Percentiles rank a stretch among this genome's conserved stretches.
Conservation (phyloP, 108 stramenopile genomes). For the Cyclotella distinguenda region DNA sequence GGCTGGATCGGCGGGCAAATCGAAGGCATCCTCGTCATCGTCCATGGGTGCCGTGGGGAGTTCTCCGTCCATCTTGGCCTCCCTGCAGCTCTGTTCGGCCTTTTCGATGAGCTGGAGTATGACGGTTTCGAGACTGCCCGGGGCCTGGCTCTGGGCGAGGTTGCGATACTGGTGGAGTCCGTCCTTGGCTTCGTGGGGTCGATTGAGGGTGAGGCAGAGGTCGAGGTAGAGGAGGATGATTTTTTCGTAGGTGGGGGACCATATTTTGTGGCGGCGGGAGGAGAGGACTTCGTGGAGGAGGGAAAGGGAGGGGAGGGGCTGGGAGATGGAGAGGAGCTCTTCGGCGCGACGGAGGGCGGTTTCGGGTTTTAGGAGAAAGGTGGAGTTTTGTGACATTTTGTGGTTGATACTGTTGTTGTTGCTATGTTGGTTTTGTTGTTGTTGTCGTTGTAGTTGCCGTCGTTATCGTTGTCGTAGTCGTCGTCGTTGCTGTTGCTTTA, state of each 20-base stretch:
- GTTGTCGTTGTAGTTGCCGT: no score
- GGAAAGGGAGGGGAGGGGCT: slow-evolving; percentile 63
- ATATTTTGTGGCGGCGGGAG: slow-evolving; percentile 81
- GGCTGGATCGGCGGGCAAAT: no score
- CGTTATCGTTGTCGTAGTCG: no score
- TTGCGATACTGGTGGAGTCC: slow-evolving; percentile 98
- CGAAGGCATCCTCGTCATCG: slow-evolving; percentile 69
- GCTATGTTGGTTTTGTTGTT: neutral
- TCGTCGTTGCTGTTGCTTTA: no score
- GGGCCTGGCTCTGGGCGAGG: slow-evolving; percentile 89
- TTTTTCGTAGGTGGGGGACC: slow-evolving; percentile 93
- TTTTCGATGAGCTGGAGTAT: slow-evolving; percentile 86
- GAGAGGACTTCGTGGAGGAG: slow-evolving; percentile 80
- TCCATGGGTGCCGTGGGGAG: slow-evolving; percentile 9
- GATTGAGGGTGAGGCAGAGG: slow-evolving; percentile 87
- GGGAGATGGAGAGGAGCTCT: slow-evolving; percentile 59
- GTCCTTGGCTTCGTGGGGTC: slow-evolving; percentile 93
- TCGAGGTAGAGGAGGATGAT: slow-evolving; percentile 93
- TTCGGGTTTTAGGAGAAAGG: slow-evolving; percentile 18
- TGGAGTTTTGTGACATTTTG: slow-evolving; percentile 14
- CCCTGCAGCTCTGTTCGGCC: slow-evolving; percentile 72
- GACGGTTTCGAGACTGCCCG: slow-evolving; percentile 92
- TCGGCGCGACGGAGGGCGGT: slow-evolving; percentile 16
- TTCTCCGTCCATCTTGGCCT: slow-evolving; percentile 65
- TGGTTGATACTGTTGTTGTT: neutral